These are phyloP conservation scores for Beauveria brongniartii DNA, from an alignment of 2,329 filamentous ascomycete species.

Conservation along the genomic window DNA sequence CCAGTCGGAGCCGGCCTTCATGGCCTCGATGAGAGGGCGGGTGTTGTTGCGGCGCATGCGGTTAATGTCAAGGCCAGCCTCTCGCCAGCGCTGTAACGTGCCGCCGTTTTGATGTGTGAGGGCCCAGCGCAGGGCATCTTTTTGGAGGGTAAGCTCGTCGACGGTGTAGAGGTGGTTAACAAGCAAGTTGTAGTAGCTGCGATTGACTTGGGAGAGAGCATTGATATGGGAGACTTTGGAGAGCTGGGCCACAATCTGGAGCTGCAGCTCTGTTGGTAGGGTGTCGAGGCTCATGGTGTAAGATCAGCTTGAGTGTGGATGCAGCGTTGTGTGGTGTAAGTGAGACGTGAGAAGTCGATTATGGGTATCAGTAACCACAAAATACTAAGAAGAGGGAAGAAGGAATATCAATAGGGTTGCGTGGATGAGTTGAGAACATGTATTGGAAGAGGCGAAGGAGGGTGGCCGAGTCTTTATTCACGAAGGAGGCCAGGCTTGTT, in stretches of 20 bases:
- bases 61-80: slow-evolving; percentile 7
- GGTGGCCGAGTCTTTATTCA: slow-evolving; percentile 3
- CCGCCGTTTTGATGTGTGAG: slow-evolving; percentile 6
- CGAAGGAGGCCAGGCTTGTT: neutral
- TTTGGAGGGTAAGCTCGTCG: slow-evolving; percentile 8
- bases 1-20: slow-evolving; percentile 8
- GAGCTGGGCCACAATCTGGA: slow-evolving; percentile 4
- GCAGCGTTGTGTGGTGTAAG: neutral
- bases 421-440: neutral
- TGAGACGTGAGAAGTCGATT: neutral
- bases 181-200: slow-evolving; percentile 8
- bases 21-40: slow-evolving; percentile 2
- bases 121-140: slow-evolving; percentile 9
- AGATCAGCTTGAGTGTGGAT: neutral
- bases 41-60: slow-evolving; percentile 8
- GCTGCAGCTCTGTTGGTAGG: slow-evolving; percentile 8
- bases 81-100: slow-evolving; percentile 3
- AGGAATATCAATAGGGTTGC: neutral
- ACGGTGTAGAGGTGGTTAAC: slow-evolving; percentile 9
- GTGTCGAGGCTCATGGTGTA: slow-evolving; percentile 8
- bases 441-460: neutral
- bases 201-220: slow-evolving; percentile 5
- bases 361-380: neutral
- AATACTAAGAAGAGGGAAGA: neutral
- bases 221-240: slow-evolving; percentile 6